Base-by-base conservation (phyloP, 1,139 yeast species). In the Debaryomyces subglobosus region DNA sequence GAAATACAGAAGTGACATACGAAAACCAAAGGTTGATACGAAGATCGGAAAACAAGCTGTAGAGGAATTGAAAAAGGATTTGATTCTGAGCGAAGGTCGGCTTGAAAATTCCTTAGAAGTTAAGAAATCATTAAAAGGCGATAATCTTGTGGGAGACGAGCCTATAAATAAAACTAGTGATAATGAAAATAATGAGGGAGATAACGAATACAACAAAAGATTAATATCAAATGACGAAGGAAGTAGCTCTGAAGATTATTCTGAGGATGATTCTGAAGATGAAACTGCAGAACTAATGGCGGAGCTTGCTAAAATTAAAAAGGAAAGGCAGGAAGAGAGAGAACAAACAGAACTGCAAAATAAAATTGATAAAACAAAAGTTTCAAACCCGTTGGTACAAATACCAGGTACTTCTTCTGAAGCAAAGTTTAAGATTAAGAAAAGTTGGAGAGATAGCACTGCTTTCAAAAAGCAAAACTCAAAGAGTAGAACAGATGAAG, bases 371-470 rank as follows among this genome's bases (percentile, higher is more conserved):
- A 36, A 41, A 13, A 70, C 71, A 0, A 54, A 60, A 20, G 44
- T 54, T 9, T 71, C 79, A 2, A 81, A 81, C 53, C 84, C 85
- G 2, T 61, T 81, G 37, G 52, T 79, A 16, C 62, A 61, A 36
- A 16, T 51, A 6, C n/a, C 39, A 10, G 46, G 37, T n/a, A 6
- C 42, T 3, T 15, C 50, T 61, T 15, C 44, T 20, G 27, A 44
- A 32, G 45, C 47, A 41, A 36, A 39, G 12, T 21, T 49, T 8
- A 45, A 39, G 29, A 62, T 48, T 57, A 75, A 74, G 56, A 73
- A 74, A 49, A 68, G 75, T 45, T 81, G 92, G 91, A 71, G 91
- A 57, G 78, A 72, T 10, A 77, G 76, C 32, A 74, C 85, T 1
- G 68, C 77, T 0, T 71, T 74, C 60, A 73, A 71, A 51, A 71